Evolutionary conservation across 805 yeast genomes (phyloP), one percentile per base, ranked within the genome.

Genomic region (Kluyveromyces nonfermentans): DNA sequence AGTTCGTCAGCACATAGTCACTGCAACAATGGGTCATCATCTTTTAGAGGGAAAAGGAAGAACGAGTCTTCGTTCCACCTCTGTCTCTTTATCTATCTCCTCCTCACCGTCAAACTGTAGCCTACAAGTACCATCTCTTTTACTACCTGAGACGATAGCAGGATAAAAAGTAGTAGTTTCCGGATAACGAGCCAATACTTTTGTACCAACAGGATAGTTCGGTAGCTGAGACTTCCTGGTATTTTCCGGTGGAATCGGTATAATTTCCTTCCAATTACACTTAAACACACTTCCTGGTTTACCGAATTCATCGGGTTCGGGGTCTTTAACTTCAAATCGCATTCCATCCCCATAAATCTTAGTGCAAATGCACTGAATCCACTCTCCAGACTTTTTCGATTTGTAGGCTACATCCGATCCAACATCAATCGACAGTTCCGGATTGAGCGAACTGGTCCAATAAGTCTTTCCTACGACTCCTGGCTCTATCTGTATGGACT

Each of bases 151-250:
- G 2, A 93, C 97, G 40, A 85, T 85, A 0, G 98, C 99, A 3
- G 94, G 86, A 56, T 93, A 93, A 55, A 93, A 93, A 0, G 97
- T 89, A 0, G 98, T 93, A 0, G 98, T 93, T 53, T 93, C 98
- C 1, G 98, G 98, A 56, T 93, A 93, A 55, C 95, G 73, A 0
- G 97, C 98, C 46, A 93, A 69, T 3, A 93, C 97, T 51, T 78
- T 80, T 0, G 88, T 72, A 0, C 95, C 93, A 33, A 78, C 68
- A 0, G 95, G 83, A 51, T 84, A 85, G 37, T 73, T 71, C 12
- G 55, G 52, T 14, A 49, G 45, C 35, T 50, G 52, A 52, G 55
- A 30, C 44, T 50, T 53, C 1, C 69, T 71, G 9, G 69, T 74
- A 1, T 63, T 66, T 2, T 58, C 54, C 1, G 81, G 74, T 0